Percentiles rank a stretch among this genome's conserved stretches.
These are phyloP conservation scores for Tephrocybe rancida DNA, from an alignment of 768 basidiomycete genomes.

Conservation along the genomic window DNA sequence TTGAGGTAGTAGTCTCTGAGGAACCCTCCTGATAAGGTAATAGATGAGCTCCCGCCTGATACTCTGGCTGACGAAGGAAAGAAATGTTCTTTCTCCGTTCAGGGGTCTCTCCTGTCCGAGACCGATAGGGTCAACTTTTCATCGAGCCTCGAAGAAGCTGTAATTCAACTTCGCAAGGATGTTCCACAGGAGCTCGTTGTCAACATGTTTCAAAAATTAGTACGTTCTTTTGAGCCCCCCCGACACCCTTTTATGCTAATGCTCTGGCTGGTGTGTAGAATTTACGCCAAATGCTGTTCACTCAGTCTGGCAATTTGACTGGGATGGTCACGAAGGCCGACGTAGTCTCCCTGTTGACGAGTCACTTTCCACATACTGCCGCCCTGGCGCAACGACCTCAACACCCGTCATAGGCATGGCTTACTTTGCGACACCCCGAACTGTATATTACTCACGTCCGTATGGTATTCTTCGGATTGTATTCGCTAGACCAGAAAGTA, in stretches of 20 bases:
- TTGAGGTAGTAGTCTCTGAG: background rate
- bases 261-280: conserved; percentile 44
- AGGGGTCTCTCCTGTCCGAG: conserved; percentile 25
- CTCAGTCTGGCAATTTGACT: conserved; percentile 55
- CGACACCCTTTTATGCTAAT: background rate
- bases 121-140: conserved; percentile 39
- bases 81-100: conserved; percentile 46
- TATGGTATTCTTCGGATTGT: conserved; percentile 1
- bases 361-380: conserved; percentile 58
- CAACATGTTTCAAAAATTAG: conserved; percentile 75
- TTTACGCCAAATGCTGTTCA: conserved; percentile 68
- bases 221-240: conserved; percentile 23
- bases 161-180: conserved; percentile 67
- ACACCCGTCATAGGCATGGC: conserved; percentile 4
- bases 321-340: conserved; percentile 75
- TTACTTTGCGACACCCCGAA: background rate
- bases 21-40: background rate
- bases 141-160: conserved; percentile 44
- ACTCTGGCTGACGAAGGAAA: conserved; percentile 28
- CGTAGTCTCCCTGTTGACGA: conserved; percentile 58
- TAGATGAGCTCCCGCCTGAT: conserved; percentile 32
- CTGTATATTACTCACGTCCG: conserved; percentile 11
- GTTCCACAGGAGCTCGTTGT: conserved; percentile 74
- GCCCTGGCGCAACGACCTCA: conserved; percentile 28
- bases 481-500: background rate